These are phyloP conservation scores for Hyaloperonospora arabidopsidis DNA, from an alignment of 352 stramenopile genomes.

Conservation along the genomic window DNA sequence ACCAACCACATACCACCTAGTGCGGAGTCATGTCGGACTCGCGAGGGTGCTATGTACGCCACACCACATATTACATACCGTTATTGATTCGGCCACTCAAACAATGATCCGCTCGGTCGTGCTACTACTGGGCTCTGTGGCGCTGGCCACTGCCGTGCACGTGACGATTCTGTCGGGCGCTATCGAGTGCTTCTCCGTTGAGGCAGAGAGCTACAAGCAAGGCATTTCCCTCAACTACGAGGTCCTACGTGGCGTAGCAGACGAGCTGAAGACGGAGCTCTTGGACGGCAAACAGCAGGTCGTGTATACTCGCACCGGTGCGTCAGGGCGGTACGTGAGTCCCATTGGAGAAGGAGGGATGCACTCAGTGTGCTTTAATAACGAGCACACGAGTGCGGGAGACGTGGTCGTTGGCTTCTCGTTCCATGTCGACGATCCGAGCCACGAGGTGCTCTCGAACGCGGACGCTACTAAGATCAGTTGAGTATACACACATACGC, in stretches of 20 bases:
- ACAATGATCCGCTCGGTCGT: slow-evolving; percentile 1
- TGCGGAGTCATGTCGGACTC: too few species aligned
- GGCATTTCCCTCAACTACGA: slow-evolving; percentile 86
- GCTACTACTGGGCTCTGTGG: slow-evolving; percentile 5
- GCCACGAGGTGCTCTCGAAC: slow-evolving; percentile 82
- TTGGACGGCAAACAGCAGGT: slow-evolving; percentile 48
- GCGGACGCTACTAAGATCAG: slow-evolving; percentile 84
- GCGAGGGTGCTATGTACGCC: too few species aligned
- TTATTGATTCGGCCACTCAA: too few species aligned
- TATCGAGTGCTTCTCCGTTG: slow-evolving; percentile 67
- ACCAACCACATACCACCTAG: background rate
- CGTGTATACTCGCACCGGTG: slow-evolving; percentile 48
- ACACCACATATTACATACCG: too few species aligned
- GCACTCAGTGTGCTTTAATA: slow-evolving; percentile 76
- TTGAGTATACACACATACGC: slow-evolving; percentile 37
- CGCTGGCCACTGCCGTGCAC: slow-evolving; percentile 32
- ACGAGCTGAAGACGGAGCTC: slow-evolving; percentile 60
- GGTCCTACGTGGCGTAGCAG: slow-evolving; percentile 58
- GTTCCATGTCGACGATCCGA: slow-evolving; percentile 79
- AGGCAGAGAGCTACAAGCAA: slow-evolving; percentile 65
- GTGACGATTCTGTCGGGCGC: slow-evolving; percentile 35
- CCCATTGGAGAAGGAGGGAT: slow-evolving; percentile 46
- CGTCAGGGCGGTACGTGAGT: slow-evolving; percentile 47
- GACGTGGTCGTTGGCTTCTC: slow-evolving; percentile 81
- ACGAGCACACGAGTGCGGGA: slow-evolving; percentile 43